Base-by-base conservation (phyloP, 495 filamentous ascomycete species). In the Margaritispora aquatica region DNA sequence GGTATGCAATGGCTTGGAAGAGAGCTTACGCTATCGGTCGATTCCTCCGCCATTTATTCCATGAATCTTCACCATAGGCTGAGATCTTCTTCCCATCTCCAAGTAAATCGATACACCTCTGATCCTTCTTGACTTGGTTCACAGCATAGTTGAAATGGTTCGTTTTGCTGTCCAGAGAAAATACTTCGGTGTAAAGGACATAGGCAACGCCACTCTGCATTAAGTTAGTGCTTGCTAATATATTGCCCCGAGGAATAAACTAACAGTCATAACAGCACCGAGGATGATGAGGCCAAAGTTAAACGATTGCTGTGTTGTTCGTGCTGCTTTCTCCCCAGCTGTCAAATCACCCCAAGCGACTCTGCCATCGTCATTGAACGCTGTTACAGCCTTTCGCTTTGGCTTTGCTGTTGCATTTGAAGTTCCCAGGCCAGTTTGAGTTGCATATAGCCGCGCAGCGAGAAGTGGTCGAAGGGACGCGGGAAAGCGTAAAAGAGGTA, bases 131-230 rank as follows among this genome's bases (percentile, higher is more conserved):
- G 66, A 98, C 84, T 46, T 86, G 84, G 62, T 89, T 81, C 29
- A 95, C 87, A 1, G 90, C 89, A 46, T 86, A 85, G 71, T 95
- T 96, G 75, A 95, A 98, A 71, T 95, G 88, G 65, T 83, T 83
- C 24, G 87, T 90, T 69, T 87, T 86, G 72, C 89, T 92, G 69
- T 93, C 87, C 1, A 88, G 83, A 13, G 89, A 87, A 69, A 97
- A 87, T 20, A 97, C 88, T 51, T 98, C 94, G 10, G 80, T 77
- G 69, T 89, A 97, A 27, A 98, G 80, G 34, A 96, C 73, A 59
- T 86, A 88, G 60, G 82, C 77, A 20, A 96, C 86, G 34, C 85
- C 84, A 63, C 86, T 85, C 90, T 92, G 69, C 44, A 26, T 2
- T 49, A 57, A 23, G 67, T 63, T 44, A 70, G 60, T 61, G 41